Percentiles rank a stretch among this genome's conserved stretches.
phyloP scores from a whole-genome alignment of 2,329 filamentous ascomycete genomes.

The Fusarium pseudocircinatum region DNA sequence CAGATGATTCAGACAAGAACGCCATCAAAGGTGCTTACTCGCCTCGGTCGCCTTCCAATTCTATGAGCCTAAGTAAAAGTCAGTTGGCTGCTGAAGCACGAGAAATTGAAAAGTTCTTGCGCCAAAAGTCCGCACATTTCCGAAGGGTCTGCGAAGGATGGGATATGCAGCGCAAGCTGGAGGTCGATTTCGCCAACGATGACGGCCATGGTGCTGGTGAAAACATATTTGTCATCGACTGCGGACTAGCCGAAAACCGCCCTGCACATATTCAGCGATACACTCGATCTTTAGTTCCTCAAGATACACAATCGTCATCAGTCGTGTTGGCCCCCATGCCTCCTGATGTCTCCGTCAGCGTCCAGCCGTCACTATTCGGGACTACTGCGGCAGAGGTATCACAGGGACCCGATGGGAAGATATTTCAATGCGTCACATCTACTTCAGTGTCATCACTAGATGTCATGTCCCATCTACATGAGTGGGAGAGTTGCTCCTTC shows the following conservation, averaged over 20 bases:
- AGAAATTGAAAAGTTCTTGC: slow-evolving; percentile 82
- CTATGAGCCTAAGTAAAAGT: slow-evolving; percentile 74
- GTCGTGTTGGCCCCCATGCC: slow-evolving; percentile 7
- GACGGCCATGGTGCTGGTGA: slow-evolving; percentile 82
- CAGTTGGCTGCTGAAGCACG: slow-evolving; percentile 80
- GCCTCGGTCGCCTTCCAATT: slow-evolving; percentile 79
- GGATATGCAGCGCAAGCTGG: slow-evolving; percentile 88
- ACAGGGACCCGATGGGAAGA: slow-evolving; percentile 32
- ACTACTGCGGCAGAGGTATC: slow-evolving; percentile 4
- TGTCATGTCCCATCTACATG: slow-evolving; percentile 37
- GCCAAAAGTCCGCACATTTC: slow-evolving; percentile 79
- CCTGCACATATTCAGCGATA: slow-evolving; percentile 57
- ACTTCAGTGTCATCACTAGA: slow-evolving; percentile 34
- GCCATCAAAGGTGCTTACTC: slow-evolving; percentile 79
- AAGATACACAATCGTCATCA: slow-evolving; percentile 18
- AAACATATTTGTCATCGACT: slow-evolving; percentile 76
- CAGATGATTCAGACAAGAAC: slow-evolving; percentile 77
- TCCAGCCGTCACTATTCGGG: slow-evolving; percentile 46
- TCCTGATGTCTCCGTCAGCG: not conserved
- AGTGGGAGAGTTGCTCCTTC: slow-evolving; percentile 46
- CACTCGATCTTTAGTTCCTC: slow-evolving; percentile 47
- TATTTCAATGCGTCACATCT: slow-evolving; percentile 36
- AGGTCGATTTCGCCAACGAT: slow-evolving; percentile 89
- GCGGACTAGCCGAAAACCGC: slow-evolving; percentile 71
- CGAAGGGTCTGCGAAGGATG: slow-evolving; percentile 81